Conservation (phyloP, 257 asterid species). For the Ehretia macrophylla region DNA sequence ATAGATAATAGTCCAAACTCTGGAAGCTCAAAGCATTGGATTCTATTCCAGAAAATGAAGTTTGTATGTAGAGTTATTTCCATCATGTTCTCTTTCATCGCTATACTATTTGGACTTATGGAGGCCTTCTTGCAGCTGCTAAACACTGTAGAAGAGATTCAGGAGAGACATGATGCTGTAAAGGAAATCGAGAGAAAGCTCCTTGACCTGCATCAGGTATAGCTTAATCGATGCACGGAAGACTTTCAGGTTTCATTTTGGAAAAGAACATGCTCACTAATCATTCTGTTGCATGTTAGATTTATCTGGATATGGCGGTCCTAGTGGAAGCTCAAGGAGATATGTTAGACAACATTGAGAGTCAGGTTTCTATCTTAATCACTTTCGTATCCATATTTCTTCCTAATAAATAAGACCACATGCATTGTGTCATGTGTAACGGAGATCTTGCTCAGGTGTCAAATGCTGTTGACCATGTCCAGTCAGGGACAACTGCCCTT, state of each 20-base stretch:
- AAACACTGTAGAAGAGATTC: slow-evolving; percentile 77
- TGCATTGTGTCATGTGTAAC: slow-evolving; percentile 17
- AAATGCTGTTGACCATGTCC: slow-evolving; percentile 65
- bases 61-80: no score
- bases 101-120: slow-evolving; percentile 1
- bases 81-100: background rate
- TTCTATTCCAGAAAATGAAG: no score
- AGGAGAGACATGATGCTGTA: slow-evolving; percentile 85
- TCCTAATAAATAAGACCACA: background rate
- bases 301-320: slow-evolving; percentile 85
- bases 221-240: background rate
- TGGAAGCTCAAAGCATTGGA: no score
- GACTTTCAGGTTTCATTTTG: slow-evolving; percentile 2
- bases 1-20: no score
- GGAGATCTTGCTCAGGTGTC: slow-evolving; percentile 49
- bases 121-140: slow-evolving; percentile 38
- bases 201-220: slow-evolving; percentile 81
- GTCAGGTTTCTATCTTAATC: slow-evolving; percentile 44
- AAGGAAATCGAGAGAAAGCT: slow-evolving; percentile 84
- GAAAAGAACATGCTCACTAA: background rate
- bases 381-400: background rate
- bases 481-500: slow-evolving; percentile 57
- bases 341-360: slow-evolving; percentile 75
- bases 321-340: slow-evolving; percentile 86
- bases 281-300: slow-evolving; percentile 25